Conservation (phyloP, 73 alveolate species). For the Tetrahymena borealis region DNA sequence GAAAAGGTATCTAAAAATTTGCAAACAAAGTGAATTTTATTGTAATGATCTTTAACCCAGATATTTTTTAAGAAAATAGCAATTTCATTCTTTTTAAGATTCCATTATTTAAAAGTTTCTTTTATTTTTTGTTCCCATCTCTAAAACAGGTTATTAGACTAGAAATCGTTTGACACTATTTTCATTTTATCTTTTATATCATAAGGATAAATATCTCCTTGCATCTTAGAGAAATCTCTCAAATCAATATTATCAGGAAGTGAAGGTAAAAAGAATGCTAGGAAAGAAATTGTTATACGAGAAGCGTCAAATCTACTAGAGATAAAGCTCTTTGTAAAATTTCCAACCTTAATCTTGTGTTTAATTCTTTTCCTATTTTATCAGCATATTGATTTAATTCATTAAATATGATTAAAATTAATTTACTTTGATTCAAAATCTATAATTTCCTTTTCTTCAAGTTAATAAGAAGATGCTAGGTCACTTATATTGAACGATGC, state of each 20-base stretch:
- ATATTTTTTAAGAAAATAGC: slow-evolving; percentile 32
- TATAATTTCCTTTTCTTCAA: background rate
- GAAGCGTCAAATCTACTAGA: slow-evolving; percentile 27
- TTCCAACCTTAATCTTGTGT: slow-evolving; percentile 14
- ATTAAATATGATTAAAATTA: background rate
- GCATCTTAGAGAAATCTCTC: slow-evolving; percentile 22
- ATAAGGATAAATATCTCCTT: slow-evolving; percentile 31
- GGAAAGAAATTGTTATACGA: slow-evolving; percentile 31
- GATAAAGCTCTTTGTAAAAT: slow-evolving; percentile 28
- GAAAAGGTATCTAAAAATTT: slow-evolving; percentile 26
- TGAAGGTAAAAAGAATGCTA: slow-evolving; percentile 23
- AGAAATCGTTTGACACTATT: slow-evolving; percentile 3
- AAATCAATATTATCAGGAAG: slow-evolving; percentile 28
- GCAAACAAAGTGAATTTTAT: slow-evolving; percentile 31
- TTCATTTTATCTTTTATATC: slow-evolving; percentile 5
- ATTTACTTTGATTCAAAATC: background rate
- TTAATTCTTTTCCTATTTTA: background rate
- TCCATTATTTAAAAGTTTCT: slow-evolving; percentile 10
- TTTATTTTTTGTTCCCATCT: slow-evolving; percentile 22
- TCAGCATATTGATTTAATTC: background rate
- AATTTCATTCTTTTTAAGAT: slow-evolving; percentile 21
- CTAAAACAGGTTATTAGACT: background rate
- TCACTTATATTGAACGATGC: background rate
- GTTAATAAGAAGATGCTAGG: background rate
- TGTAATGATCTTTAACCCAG: slow-evolving; percentile 30